These are phyloP conservation scores for Pulveroboletus sp. DNA, from an alignment of 768 basidiomycete genomes.

Conservation along the genomic window DNA sequence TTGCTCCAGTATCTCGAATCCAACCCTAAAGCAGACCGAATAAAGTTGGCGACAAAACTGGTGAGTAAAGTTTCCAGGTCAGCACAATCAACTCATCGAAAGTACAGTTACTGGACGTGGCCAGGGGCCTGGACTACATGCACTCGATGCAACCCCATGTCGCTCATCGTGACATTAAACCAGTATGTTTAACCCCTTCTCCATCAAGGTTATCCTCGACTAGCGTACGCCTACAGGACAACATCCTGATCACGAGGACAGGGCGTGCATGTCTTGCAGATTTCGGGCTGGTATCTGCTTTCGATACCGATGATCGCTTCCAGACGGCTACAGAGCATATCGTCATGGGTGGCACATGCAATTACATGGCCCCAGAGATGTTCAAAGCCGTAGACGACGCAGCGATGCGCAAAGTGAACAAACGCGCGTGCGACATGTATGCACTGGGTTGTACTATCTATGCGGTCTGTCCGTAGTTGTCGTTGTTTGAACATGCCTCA, in stretches of 20 bases:
- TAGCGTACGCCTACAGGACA: slow-evolving; percentile 38
- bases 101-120: slow-evolving; percentile 40
- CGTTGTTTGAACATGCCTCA: background rate
- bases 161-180: slow-evolving; percentile 30
- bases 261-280: slow-evolving; percentile 47
- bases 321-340: slow-evolving; percentile 8
- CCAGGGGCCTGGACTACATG: slow-evolving; percentile 41
- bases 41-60: slow-evolving; percentile 26
- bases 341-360: slow-evolving; percentile 12
- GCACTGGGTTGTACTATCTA: slow-evolving; percentile 41
- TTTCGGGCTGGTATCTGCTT: slow-evolving; percentile 38
- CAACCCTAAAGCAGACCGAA: slow-evolving; percentile 23
- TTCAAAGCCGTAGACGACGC: background rate
- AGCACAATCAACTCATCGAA: background rate
- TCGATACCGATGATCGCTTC: slow-evolving; percentile 14
- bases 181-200: slow-evolving; percentile 17
- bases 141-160: slow-evolving; percentile 40
- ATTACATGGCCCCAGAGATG: slow-evolving; percentile 29
- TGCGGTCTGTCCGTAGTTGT: slow-evolving; percentile 25
- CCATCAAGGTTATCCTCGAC: background rate
- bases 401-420: slow-evolving; percentile 18
- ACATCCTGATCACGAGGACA: slow-evolving; percentile 42
- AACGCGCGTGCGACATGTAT: slow-evolving; percentile 37
- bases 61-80: slow-evolving; percentile 24
- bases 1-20: slow-evolving; percentile 28